These are phyloP conservation scores for Ogataea wickerhamii DNA, from an alignment of 805 yeast genomes.

Conservation along the genomic window DNA sequence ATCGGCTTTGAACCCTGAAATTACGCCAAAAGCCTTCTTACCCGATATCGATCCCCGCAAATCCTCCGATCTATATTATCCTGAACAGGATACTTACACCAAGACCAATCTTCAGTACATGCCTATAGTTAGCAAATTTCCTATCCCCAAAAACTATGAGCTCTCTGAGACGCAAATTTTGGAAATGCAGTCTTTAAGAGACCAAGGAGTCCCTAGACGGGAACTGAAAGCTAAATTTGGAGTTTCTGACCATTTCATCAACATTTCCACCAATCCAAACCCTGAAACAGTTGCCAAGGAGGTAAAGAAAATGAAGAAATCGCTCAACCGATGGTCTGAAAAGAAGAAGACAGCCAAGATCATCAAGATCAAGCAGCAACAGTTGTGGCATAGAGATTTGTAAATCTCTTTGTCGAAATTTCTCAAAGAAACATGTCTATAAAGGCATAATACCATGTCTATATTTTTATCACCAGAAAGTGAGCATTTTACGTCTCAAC, in stretches of 20 bases:
- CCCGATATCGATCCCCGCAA: conserved; percentile 32
- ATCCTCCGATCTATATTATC: conserved; percentile 25
- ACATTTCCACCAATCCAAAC: conserved; percentile 28
- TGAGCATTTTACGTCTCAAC: neutral
- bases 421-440: conserved; percentile 1
- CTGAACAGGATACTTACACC: conserved; percentile 20
- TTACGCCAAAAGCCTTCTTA: conserved; percentile 35
- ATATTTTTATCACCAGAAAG: conserved; percentile 2
- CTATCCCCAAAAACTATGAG: conserved; percentile 26
- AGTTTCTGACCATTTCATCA: conserved; percentile 30
- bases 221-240: conserved; percentile 29
- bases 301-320: conserved; percentile 16
- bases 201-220: conserved; percentile 29
- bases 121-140: conserved; percentile 27
- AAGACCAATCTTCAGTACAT: conserved; percentile 24
- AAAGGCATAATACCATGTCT: conserved; percentile 5
- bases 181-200: conserved; percentile 30
- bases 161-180: conserved; percentile 24
- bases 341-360: conserved; percentile 24
- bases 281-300: conserved; percentile 19
- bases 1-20: conserved; percentile 29
- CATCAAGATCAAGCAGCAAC: conserved; percentile 19
- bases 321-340: conserved; percentile 25
- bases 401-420: conserved; percentile 7
- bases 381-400: conserved; percentile 26